Evolutionary conservation across 108 stramenopile species (phyloP).

Genomic region (Cyclotella sp.): DNA sequence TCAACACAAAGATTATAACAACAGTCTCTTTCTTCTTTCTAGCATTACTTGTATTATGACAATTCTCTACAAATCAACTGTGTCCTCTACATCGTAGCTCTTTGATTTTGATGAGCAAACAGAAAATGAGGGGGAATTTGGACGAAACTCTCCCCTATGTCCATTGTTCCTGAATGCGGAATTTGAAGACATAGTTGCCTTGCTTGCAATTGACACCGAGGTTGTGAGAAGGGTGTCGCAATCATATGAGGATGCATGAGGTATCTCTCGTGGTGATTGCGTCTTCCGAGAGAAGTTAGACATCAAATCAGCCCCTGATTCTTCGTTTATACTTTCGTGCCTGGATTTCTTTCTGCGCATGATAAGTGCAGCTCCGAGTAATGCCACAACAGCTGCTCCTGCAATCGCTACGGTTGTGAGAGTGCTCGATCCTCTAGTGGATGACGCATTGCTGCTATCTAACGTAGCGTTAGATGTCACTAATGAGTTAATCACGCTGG

Average conservation of each 20-base stretch:
- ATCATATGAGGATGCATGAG: neutral
- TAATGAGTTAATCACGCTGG: neutral
- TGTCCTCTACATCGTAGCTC: constrained; percentile 24
- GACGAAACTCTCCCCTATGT: neutral
- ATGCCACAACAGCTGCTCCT: constrained; percentile 14
- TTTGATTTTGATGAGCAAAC: constrained; percentile 13
- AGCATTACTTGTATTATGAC: no score
- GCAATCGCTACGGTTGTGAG: constrained; percentile 15
- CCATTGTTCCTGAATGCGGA: constrained; percentile 6
- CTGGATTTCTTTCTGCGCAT: neutral
- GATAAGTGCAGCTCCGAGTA: constrained; percentile 15
- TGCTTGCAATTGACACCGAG: neutral
- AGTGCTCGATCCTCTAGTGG: neutral
- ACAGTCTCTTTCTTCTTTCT: no score
- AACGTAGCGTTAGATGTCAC: neutral
- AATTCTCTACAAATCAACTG: constrained; percentile 26
- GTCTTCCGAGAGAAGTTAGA: neutral
- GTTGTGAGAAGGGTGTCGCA: constrained; percentile 1
- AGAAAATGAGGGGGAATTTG: constrained; percentile 1
- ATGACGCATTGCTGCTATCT: neutral
- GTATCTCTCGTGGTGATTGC: neutral
- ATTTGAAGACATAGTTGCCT: neutral
- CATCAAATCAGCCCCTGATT: neutral
- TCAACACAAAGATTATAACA: no score
- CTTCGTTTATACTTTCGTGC: neutral